Evolutionary conservation across 2,329 filamentous ascomycete species (phyloP).

Genomic region (Aspergillus terreus): DNA sequence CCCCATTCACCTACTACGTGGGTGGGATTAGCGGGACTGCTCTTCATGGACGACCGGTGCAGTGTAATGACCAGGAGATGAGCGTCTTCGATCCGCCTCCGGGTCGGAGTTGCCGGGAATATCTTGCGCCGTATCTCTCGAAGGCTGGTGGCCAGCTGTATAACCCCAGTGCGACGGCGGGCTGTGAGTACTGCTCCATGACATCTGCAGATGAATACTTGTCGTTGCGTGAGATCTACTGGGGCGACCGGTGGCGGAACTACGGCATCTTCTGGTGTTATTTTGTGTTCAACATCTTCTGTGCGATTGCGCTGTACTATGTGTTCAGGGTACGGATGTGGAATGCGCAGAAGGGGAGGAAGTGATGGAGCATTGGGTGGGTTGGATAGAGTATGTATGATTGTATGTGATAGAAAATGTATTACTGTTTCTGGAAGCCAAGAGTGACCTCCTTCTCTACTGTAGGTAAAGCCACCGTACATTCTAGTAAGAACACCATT

Average conservation of each 20-base stretch:
- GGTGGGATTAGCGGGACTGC: conserved; percentile 66
- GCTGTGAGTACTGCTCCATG: conserved; percentile 49
- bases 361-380: too few relatives aligned
- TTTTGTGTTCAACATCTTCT: conserved; percentile 55
- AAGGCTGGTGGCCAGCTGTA: conserved; percentile 51
- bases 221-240: conserved; percentile 45
- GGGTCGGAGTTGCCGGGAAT: conserved; percentile 56
- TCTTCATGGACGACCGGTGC: conserved; percentile 62
- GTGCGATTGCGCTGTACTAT: conserved; percentile 53
- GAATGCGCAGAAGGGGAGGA: background rate
- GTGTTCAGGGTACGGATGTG: conserved; percentile 24
- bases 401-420: too few relatives aligned
- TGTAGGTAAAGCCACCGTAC: too few relatives aligned
- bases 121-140: conserved; percentile 51
- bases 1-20: conserved; percentile 56
- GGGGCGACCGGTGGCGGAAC: conserved; percentile 62
- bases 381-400: too few relatives aligned
- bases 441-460: too few relatives aligned
- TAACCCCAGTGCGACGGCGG: conserved; percentile 44
- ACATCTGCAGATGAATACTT: conserved; percentile 36
- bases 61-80: conserved; percentile 66
- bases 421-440: too few relatives aligned
- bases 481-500: too few relatives aligned
- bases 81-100: conserved; percentile 59
- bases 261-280: conserved; percentile 61